These are phyloP conservation scores for Sporothrix curviconia DNA, from an alignment of 2,329 filamentous ascomycete genomes.

Conservation along the genomic window DNA sequence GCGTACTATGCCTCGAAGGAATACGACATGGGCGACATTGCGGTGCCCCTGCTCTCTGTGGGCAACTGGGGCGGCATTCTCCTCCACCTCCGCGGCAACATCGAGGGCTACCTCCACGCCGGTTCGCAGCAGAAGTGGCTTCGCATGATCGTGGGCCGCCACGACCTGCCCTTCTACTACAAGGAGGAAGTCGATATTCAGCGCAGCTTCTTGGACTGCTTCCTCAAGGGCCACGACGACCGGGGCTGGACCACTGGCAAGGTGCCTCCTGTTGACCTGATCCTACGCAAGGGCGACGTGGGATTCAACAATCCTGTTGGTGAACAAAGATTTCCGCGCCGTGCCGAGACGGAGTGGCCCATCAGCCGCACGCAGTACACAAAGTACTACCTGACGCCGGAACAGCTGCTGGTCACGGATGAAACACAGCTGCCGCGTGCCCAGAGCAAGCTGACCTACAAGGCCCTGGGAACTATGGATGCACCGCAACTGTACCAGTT, in stretches of 20 bases:
- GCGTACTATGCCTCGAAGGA: slow-evolving; percentile 59
- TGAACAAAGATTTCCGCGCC: slow-evolving; percentile 48
- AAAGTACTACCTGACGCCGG: slow-evolving; percentile 50
- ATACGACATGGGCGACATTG: slow-evolving; percentile 57
- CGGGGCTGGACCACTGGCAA: slow-evolving; percentile 56
- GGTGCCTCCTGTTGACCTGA: slow-evolving; percentile 52
- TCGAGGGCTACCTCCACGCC: slow-evolving; percentile 57
- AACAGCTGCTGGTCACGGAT: slow-evolving; percentile 31
- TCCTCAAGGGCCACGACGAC: slow-evolving; percentile 60
- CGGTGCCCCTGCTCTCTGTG: slow-evolving; percentile 60
- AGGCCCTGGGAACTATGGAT: slow-evolving; percentile 51
- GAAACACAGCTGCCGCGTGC: not conserved
- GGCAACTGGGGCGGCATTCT: slow-evolving; percentile 67
- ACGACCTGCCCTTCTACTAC: slow-evolving; percentile 69
- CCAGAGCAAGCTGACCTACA: slow-evolving; percentile 42
- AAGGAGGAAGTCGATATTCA: slow-evolving; percentile 62
- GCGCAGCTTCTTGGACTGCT: slow-evolving; percentile 61
- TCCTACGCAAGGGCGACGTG: slow-evolving; percentile 59
- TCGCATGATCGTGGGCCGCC: slow-evolving; percentile 61
- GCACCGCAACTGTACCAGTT: slow-evolving; percentile 47
- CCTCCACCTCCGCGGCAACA: slow-evolving; percentile 62
- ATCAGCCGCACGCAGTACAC: slow-evolving; percentile 59
- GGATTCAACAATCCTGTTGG: slow-evolving; percentile 58
- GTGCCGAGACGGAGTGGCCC: slow-evolving; percentile 59
- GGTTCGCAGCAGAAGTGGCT: slow-evolving; percentile 63